Base-by-base conservation (phyloP, 768 basidiomycete species). In the Suillus luteus region DNA sequence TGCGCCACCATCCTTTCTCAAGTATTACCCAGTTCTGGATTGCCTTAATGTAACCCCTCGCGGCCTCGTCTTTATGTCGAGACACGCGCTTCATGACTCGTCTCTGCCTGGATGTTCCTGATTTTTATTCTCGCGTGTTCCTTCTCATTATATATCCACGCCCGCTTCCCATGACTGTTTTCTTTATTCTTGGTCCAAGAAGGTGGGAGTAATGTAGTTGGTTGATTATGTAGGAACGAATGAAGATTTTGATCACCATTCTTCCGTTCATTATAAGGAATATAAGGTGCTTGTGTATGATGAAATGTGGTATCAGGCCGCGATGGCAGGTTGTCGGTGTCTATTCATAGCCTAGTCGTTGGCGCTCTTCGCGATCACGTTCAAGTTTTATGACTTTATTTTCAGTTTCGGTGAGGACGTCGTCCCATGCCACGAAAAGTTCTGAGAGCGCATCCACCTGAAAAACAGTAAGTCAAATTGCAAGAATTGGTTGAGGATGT, bases 361-460 rank as follows among this genome's bases (percentile, higher is more conserved):
- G 78, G 60, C 84, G 80, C 71, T 90, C 89, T 14, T 80, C 81
- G 64, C 80, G 81, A 49, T 88, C 86, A 62, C 82, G 83, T 70
- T 93, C 90, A 61, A 91, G 69, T 43, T 76, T 79, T 33, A 76
- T 75, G 7, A 87, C 74, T 59, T 83, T 84, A 61, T 83, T 82
- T 71, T 93, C 92, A 5, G 86, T 83, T 52, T 85, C 86, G n/a
- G 82, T 80, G 11, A 93, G 74, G 1, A 87, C 82, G 63, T 93
- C 91, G 67, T 94, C 91, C 92, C 93, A 95, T 15, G 84, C 85
- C 8, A 95, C 89, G 65, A 95, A 94, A 24, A 94, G 78, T 67
- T 93, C 92, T 14, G 93, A 94, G 1, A 94, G 80, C 1, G 86
- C 84, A 69, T 93, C 92, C 10, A 92, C 87, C 92, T 93, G 60